Conservation (phyloP, 345 rosid genomes). For the Populus ilicifolia region DNA sequence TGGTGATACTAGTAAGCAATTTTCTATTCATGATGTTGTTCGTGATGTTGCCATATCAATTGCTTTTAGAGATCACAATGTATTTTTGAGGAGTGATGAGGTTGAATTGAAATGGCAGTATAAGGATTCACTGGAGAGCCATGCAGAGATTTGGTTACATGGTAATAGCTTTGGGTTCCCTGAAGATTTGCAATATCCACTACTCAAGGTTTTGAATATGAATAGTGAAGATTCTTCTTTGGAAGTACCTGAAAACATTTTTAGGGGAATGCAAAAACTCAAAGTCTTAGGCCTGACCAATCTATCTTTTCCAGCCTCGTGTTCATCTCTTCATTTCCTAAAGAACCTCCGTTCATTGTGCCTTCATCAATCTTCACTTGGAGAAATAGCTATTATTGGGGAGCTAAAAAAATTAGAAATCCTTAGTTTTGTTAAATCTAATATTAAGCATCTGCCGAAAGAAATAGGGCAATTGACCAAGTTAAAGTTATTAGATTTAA, state of each 20-base stretch:
- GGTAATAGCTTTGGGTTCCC: constrained; percentile 14
- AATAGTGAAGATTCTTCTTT: neutral
- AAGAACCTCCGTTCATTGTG: constrained; percentile 9
- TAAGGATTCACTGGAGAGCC: neutral
- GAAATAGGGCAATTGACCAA: constrained; percentile 15
- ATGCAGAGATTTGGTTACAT: neutral
- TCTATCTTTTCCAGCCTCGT: neutral
- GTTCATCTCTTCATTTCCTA: constrained; percentile 2
- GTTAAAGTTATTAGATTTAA: constrained; percentile 21
- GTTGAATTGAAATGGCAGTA: neutral
- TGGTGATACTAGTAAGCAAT: neutral
- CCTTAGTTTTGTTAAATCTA: constrained; percentile 7
- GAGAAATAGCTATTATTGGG: constrained; percentile 8
- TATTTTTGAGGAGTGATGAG: neutral
- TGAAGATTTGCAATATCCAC: constrained; percentile 1
- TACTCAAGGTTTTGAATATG: constrained; percentile 7
- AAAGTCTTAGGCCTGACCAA: constrained; percentile 16
- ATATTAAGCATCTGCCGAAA: constrained; percentile 7
- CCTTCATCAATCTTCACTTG: neutral
- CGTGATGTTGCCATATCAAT: constrained; percentile 19
- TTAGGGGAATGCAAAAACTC: constrained; percentile 9
- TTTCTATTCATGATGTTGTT: constrained; percentile 32
- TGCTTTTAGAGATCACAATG: constrained; percentile 7
- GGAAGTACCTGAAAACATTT: constrained; percentile 12
- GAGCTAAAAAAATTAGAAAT: constrained; percentile 11